A percentile compares a stretch with the other conserved stretches of the same genome.
Evolutionary conservation across 352 stramenopile genomes (phyloP).

Genomic region (Globisporangium ultimum): DNA sequence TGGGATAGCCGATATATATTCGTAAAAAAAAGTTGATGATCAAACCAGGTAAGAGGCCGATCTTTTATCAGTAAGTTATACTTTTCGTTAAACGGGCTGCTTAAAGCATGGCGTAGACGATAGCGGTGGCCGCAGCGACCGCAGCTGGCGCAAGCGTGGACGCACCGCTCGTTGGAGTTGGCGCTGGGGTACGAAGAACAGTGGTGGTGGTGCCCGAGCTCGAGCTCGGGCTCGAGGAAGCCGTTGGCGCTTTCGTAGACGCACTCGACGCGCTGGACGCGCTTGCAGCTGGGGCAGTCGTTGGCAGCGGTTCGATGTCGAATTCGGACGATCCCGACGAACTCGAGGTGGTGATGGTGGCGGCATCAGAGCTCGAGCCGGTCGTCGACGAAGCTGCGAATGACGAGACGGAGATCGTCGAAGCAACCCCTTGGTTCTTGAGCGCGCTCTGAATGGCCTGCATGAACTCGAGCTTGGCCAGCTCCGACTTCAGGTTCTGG

Average conservation of each 20-base stretch:
- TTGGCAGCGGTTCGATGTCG: slow-evolving; percentile 3
- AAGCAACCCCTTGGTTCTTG: neutral
- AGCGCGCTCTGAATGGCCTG: slow-evolving; percentile 3
- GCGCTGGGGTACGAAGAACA: neutral
- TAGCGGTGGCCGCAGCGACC: slow-evolving; percentile 1
- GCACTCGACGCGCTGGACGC: too few species aligned
- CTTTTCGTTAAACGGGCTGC: too few species aligned
- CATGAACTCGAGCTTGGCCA: slow-evolving; percentile 8
- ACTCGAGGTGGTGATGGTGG: neutral
- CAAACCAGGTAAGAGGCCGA: neutral
- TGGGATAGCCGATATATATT: too few species aligned
- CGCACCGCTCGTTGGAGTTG: slow-evolving; percentile 4
- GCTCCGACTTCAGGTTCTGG: slow-evolving; percentile 1
- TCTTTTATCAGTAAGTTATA: neutral
- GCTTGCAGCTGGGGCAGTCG: neutral
- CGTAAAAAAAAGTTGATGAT: too few species aligned
- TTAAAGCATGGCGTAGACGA: slow-evolving; percentile 13
- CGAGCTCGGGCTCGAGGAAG: neutral
- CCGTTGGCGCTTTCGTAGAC: slow-evolving; percentile 2
- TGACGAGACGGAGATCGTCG: slow-evolving; percentile 9
- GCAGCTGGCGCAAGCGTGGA: slow-evolving; percentile 8
- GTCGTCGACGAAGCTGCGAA: slow-evolving; percentile 4
- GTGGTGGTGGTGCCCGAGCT: neutral
- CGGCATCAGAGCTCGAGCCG: slow-evolving; percentile 5
- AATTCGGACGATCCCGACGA: slow-evolving; percentile 6